Evolutionary conservation across 441 rosid genomes (phyloP).

Genomic region (Macaranga tanarius): DNA sequence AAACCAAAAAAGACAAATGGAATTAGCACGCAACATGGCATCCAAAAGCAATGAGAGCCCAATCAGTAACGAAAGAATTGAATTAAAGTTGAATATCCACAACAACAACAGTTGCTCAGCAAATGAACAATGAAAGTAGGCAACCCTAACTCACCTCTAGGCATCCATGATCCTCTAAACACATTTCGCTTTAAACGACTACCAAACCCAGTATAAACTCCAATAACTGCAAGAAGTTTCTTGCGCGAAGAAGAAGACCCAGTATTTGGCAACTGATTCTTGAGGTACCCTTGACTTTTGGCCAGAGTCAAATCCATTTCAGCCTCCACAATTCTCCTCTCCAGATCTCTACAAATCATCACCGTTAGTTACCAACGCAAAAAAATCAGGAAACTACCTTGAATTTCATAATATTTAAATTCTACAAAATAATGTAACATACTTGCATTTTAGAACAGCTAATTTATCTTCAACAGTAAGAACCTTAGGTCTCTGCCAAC

Average conservation of each 20-base stretch:
- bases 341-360: constrained; percentile 60
- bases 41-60: not conserved
- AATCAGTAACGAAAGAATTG: not conserved
- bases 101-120: not conserved
- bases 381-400: not conserved
- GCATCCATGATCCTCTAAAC: constrained; percentile 96
- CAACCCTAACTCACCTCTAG: constrained; percentile 51
- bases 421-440: constrained; percentile 31
- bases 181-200: constrained; percentile 72
- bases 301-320: constrained; percentile 97
- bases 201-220: constrained; percentile 90
- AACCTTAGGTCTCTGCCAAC: constrained; percentile 83
- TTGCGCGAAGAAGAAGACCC: constrained; percentile 52
- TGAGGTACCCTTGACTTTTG: constrained; percentile 82
- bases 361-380: not conserved
- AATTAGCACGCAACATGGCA: not conserved
- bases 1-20: not conserved
- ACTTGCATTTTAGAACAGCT: constrained; percentile 87
- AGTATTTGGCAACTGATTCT: constrained; percentile 44
- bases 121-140: constrained; percentile 1
- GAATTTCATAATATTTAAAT: not conserved
- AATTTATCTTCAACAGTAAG: constrained; percentile 91
- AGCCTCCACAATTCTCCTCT: constrained; percentile 80
- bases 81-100: not conserved
- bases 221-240: constrained; percentile 84